phyloP scores from a whole-genome alignment of 73 alveolate species.

The Paramecium sonneborni region DNA sequence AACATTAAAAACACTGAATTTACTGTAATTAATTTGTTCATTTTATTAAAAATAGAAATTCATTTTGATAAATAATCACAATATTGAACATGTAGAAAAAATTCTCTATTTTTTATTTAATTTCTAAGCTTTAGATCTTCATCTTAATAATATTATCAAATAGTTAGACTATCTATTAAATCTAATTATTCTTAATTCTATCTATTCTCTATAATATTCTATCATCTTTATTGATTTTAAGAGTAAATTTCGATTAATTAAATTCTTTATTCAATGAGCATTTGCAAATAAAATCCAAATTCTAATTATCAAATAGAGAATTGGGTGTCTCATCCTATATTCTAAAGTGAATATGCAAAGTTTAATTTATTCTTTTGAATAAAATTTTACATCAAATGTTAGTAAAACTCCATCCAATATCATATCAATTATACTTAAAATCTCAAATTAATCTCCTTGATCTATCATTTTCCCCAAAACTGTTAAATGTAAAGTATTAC shows the following conservation, averaged over 20 bases:
- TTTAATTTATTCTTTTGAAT: not conserved
- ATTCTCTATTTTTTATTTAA: not conserved
- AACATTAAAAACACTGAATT: not conserved
- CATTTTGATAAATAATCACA: not conserved
- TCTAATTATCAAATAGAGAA: not conserved
- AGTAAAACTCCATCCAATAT: not conserved
- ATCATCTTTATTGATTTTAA: too few species aligned
- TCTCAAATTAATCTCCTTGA: not conserved
- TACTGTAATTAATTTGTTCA: not conserved
- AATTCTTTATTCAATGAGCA: too few species aligned
- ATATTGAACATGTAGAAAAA: not conserved
- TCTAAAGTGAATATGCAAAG: not conserved
- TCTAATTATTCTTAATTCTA: too few species aligned
- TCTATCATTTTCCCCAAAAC: not conserved
- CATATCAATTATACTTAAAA: not conserved
- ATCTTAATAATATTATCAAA: too few species aligned
- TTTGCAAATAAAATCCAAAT: too few species aligned
- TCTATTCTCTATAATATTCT: too few species aligned
- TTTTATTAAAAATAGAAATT: not conserved
- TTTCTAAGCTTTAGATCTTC: not conserved
- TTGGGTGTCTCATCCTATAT: conserved; percentile 1
- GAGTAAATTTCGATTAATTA: too few species aligned
- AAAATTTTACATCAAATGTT: not conserved
- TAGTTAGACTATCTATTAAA: too few species aligned
- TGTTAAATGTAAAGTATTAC: not conserved